phyloP scores from a whole-genome alignment of 75 land plant genomes.

The Pinus albicaulis region DNA sequence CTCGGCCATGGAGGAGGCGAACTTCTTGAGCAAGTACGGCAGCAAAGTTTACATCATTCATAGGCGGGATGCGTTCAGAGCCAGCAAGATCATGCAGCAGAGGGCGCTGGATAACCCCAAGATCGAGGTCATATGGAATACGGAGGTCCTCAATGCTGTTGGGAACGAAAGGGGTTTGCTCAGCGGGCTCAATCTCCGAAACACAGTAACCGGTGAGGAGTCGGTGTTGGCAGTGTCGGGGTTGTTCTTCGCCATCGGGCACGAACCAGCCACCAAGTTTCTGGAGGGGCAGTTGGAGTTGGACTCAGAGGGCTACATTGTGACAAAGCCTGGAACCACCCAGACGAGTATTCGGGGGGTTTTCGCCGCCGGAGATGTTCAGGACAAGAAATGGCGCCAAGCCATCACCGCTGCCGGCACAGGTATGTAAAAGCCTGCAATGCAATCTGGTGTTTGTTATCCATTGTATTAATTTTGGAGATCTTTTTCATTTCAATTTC shows the following conservation, averaged over 20 bases:
- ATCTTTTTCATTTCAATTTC: too few relatives aligned
- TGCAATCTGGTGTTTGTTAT: too few relatives aligned
- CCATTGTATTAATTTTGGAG: too few relatives aligned
- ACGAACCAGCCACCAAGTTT: conserved; percentile 96
- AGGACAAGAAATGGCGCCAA: conserved; percentile 96
- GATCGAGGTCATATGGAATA: conserved; percentile 86
- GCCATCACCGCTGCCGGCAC: conserved; percentile 97
- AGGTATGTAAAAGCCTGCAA: conserved; percentile 24
- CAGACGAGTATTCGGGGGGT: conserved; percentile 77
- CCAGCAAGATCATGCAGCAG: conserved; percentile 95
- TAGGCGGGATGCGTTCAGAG: conserved; percentile 73
- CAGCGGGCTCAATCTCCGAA: conserved; percentile 69
- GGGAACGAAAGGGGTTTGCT: conserved; percentile 47
- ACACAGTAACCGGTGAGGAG: conserved; percentile 53
- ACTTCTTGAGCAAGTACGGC: conserved; percentile 86
- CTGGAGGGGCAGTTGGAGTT: conserved; percentile 76
- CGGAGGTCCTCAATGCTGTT: conserved; percentile 66
- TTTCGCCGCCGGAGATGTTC: conserved; percentile 97
- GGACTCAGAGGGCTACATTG: conserved; percentile 78
- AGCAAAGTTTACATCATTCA: conserved; percentile 85
- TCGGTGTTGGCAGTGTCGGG: conserved; percentile 71
- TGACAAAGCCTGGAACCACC: conserved; percentile 88
- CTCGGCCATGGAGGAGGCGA: conserved; percentile 98
- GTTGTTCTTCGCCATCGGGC: conserved; percentile 95
- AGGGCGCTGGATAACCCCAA: conserved; percentile 79